Evolutionary conservation across 345 rosid species (phyloP).

Genomic region (Citrus trifoliata): DNA sequence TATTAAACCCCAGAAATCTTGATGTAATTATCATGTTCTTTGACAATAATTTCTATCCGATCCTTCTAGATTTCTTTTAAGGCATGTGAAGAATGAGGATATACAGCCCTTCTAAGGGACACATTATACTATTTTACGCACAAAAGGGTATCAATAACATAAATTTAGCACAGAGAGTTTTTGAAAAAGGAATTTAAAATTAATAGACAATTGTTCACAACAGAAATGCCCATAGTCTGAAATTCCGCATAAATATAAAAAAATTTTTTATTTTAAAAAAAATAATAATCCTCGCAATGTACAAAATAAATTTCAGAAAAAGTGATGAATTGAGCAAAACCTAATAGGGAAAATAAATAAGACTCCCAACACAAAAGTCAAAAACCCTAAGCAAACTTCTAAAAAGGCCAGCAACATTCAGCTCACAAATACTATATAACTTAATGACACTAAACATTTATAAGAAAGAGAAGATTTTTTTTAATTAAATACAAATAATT

Average conservation of each 20-base stretch:
- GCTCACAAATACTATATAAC: too few species aligned
- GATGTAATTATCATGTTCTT: background rate
- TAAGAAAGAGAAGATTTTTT: background rate
- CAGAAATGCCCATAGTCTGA: background rate
- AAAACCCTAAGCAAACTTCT: constrained; percentile 1
- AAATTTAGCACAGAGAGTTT: background rate
- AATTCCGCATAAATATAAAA: background rate
- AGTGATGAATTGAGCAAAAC: background rate
- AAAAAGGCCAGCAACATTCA: background rate
- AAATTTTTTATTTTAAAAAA: too few species aligned
- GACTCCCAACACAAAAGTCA: too few species aligned
- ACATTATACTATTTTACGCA: background rate
- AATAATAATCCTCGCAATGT: too few species aligned
- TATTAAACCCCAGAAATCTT: background rate
- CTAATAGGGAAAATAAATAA: background rate
- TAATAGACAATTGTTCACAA: background rate
- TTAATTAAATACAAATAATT: background rate
- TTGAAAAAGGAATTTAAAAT: background rate
- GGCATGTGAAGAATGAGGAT: background rate
- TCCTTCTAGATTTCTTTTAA: background rate
- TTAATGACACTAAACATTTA: background rate
- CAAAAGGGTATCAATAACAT: background rate
- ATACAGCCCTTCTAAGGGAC: background rate
- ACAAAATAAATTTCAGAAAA: background rate
- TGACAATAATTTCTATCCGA: too few species aligned